Evolutionary conservation across 495 filamentous ascomycete species (phyloP), one percentile per base, ranked within the genome.

Genomic region (Pyrenula massariospora): DNA sequence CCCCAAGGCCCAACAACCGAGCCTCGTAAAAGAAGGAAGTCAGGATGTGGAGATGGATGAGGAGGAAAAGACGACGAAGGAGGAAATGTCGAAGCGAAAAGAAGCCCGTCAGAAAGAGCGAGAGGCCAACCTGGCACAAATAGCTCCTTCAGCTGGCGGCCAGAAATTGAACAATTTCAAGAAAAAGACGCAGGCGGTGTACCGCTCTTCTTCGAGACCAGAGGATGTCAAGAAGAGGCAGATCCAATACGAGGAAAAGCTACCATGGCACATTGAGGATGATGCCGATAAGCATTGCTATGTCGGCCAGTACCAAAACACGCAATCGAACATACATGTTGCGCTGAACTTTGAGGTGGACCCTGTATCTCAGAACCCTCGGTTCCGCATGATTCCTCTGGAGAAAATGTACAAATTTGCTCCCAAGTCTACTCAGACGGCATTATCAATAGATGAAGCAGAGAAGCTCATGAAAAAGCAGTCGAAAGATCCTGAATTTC

Each of bases 191-290:
- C 77, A 82, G 56, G 78, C 79, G 57, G 76, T 83, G 36, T 84
- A 81, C 63, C 87, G 91, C 64, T 89, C 84, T 25, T 80, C 92
- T 64, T 87, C 93, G 70, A 90, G 89, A 0, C 86, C 87, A 12
- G 87, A 87, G 48, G 83, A 91, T 60, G 85, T 89, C 62, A 90
- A 88, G 56, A 79, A 82, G 54, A 78, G 82, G 11, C 82, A 88
- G 50, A 77, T 97, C 21, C 84, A 90, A 58, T 98, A 97, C 60
- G 94, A 98, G 66, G 93, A 98, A 64, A 87, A 89, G 8, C 71
- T 95, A 48, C 94, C 94, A 10, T 98, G 93, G 93, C 91, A 96
- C 65, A 67, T 98, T 52, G 93, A 98, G 64, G 93, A 98, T 68
- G 94, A 91, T 55, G 91, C 96, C 61, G 87, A 89, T 63, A 94